Base-by-base conservation (phyloP, 108 stramenopile genomes). In the Craspedostauros australis region DNA sequence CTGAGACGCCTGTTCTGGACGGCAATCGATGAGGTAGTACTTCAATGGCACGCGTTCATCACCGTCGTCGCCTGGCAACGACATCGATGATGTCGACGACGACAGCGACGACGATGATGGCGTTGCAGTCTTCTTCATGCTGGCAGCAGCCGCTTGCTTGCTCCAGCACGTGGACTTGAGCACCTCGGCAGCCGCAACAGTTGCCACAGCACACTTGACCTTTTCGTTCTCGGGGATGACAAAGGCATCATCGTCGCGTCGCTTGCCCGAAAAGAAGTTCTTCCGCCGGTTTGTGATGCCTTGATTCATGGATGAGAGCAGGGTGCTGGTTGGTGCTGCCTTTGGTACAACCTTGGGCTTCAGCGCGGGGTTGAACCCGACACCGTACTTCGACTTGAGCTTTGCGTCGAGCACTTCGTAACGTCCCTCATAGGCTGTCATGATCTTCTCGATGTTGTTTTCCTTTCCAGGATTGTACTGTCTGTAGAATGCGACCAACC, bases 401-500 rank as follows among this genome's bases (percentile, higher is more conserved):
- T 88, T 92, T 14, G 70, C 55, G 57, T 87, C 76, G 38, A 92
- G 70, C 22, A 86, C 75, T 23, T 79, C 81, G 8, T 77, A 79
- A 18, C 86, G 84, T 21, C 81, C 86, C 6, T 76, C 75, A 38
- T 83, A 92, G 15, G 68, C 66, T 41, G 69, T 65, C 40, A 86
- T 57, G 39, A 92, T 88, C 40, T 79, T 57, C 53, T 92, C 86
- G 29, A 92, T 64, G 27, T 87, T 82, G 22, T 64, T 70, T 38
- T 86, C 71, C 44, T 88, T 88, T 51, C 76, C 86, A 5, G 91
- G 84, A 56, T 70, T 71, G 54, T 79, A 63, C 21, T 73, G 76
- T 18, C 82, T 72, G 44, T 92, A 92, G 54, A 82, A 92, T 5
- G 84, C 80, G 18, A 77, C 80, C 18, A 92, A 68, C 14, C 84